Evolutionary conservation across 108 stramenopile genomes (phyloP), one percentile per base, ranked within the genome.

Genomic region (Mayamaea pseudoterrestris): DNA sequence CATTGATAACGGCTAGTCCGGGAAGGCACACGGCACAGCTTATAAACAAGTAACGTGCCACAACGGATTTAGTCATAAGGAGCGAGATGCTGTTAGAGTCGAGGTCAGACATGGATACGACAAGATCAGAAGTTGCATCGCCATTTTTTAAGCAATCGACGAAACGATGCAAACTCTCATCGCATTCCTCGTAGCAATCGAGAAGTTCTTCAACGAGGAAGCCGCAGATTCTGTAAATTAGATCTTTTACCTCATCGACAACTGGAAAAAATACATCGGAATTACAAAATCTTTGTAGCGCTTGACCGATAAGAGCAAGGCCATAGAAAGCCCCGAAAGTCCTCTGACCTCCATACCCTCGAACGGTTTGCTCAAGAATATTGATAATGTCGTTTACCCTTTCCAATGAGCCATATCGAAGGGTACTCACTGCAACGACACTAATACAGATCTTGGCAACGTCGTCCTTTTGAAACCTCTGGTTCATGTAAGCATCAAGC

Each of bases 321-420:
- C 76, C 76, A 54, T 65, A 78, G 45, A 48, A 59, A 31, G 69
- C 73, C 4, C 80, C 69, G 43, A 72, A 74, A 25, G 48, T 59
- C 25, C 50, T 37, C 29, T 68, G 51, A 1, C 66, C 57, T 26
- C 51, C 57, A 31, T 59, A 54, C n/a, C 47, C 63, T 21, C 40
- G 26, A 3, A 72, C 35, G n/a, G 61, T 76, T n/a, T 53, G 49
- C 41, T 73, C 68, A 12, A 78, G 28, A 12, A 34, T 30, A 40
- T 68, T 51, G 25, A 83, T 57, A 13, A 71, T 29, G 8, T 69
- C 66, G 2, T 49, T 29, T 2, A 68, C 56, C 12, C 68, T 52
- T n/a, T 59, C 50, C 41, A 22, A 30, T 6, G 39, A 41, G 7
- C 59, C 44, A 27, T 22, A 32, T 7, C 32, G 37, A 24, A 68